Conservation (phyloP, 108 stramenopile genomes). For the Poteriospumella lacustris region DNA sequence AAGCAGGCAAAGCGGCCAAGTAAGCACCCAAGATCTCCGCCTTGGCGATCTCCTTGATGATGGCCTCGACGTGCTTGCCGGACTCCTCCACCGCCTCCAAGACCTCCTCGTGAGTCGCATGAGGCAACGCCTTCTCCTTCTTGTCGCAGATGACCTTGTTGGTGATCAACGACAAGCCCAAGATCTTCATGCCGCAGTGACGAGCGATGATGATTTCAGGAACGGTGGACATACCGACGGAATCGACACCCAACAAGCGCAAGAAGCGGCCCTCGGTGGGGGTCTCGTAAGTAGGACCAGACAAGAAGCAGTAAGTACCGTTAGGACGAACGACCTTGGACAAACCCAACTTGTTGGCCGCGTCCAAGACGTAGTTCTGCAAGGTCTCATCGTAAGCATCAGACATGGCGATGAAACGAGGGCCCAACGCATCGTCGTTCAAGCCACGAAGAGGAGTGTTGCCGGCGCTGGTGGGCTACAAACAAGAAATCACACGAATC, state of each 20-base stretch:
- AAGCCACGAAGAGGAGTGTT: slow-evolving; percentile 78
- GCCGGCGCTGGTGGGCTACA: slow-evolving; percentile 46
- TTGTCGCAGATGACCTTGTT: neutral
- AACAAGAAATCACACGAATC: neutral
- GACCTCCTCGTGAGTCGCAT: neutral
- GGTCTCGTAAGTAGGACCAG: slow-evolving; percentile 85
- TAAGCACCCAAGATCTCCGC: neutral
- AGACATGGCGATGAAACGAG: slow-evolving; percentile 73
- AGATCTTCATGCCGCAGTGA: slow-evolving; percentile 74
- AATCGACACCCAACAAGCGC: slow-evolving; percentile 61
- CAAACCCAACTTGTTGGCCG: slow-evolving; percentile 55
- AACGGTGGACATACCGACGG: slow-evolving; percentile 77
- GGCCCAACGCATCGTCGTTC: slow-evolving; percentile 78
- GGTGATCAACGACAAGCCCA: slow-evolving; percentile 53
- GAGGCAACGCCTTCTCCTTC: neutral
- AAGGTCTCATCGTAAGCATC: slow-evolving; percentile 64
- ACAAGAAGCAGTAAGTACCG: slow-evolving; percentile 80
- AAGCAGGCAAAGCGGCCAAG: neutral
- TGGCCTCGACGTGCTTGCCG: neutral
- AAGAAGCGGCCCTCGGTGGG: slow-evolving; percentile 71
- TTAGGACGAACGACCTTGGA: slow-evolving; percentile 54
- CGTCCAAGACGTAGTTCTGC: slow-evolving; percentile 49
- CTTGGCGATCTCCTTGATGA: neutral
- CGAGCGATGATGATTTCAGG: slow-evolving; percentile 83
- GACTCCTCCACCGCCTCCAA: neutral